Evolutionary conservation across 1,284 basidiomycete genomes (phyloP).

Genomic region (Irpex lacteus): DNA sequence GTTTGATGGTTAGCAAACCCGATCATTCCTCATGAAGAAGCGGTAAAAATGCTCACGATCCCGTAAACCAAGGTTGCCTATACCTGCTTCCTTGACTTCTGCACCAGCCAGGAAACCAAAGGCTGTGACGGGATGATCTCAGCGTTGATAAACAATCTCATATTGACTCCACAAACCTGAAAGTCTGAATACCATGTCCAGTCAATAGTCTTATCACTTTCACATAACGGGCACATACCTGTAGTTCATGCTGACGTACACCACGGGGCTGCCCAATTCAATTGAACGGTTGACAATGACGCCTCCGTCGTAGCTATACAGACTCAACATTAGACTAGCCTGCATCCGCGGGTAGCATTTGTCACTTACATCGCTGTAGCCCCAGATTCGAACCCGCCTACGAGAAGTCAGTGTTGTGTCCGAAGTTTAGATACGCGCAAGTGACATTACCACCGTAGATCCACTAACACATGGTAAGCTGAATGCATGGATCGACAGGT

Average conservation of each 20-base stretch:
- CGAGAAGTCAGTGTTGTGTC: not conserved
- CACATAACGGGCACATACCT: conserved; percentile 26
- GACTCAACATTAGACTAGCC: not conserved
- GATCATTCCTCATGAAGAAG: not conserved
- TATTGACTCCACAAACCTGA: conserved; percentile 1
- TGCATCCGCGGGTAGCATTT: not conserved
- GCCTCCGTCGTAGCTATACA: conserved; percentile 16
- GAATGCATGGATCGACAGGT: not conserved
- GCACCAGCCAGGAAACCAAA: conserved; percentile 49
- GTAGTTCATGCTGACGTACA: conserved; percentile 60
- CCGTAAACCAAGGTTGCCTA: conserved; percentile 52
- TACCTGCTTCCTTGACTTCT: conserved; percentile 46
- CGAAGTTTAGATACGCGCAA: conserved; percentile 6
- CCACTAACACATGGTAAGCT: conserved; percentile 35
- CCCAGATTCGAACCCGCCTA: conserved; percentile 33
- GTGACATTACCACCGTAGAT: conserved; percentile 43
- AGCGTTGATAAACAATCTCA: not conserved
- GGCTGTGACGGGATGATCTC: conserved; percentile 18
- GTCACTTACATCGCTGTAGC: conserved; percentile 9
- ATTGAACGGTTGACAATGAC: conserved; percentile 47
- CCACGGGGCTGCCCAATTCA: conserved; percentile 41
- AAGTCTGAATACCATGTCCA: not conserved
- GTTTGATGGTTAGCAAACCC: not conserved
- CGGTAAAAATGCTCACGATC: conserved; percentile 40
- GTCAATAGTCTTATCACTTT: not conserved